Percentiles rank a stretch among this genome's conserved stretches.
phyloP scores from a whole-genome alignment of 2,329 filamentous ascomycete genomes.

The Calonectria pteridis region DNA sequence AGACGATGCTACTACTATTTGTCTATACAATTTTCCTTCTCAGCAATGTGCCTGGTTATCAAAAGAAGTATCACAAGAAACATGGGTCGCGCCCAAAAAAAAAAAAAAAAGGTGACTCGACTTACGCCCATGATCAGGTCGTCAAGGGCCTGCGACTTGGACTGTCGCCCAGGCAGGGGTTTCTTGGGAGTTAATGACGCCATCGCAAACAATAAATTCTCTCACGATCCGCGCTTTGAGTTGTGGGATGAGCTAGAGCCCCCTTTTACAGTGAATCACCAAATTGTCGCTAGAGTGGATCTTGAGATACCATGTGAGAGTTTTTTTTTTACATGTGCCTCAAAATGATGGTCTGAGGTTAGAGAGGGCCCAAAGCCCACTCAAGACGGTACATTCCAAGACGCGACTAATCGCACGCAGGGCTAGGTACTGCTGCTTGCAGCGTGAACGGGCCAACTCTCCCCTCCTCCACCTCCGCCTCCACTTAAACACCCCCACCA shows the following conservation, averaged over 20 bases:
- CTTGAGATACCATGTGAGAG: conserved; percentile 12
- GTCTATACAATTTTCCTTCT: conserved; percentile 64
- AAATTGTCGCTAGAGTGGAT: background rate
- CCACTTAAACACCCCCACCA: conserved; percentile 33
- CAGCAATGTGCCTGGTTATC: conserved; percentile 19
- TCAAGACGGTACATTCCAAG: conserved; percentile 13
- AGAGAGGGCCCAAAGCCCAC: conserved; percentile 20
- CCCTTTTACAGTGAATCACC: background rate
- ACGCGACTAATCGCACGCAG: conserved; percentile 3
- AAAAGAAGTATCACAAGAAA: background rate
- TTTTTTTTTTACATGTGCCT: conserved; percentile 18
- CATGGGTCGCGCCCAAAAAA: background rate
- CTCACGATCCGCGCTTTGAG: background rate
- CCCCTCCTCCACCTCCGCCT: conserved; percentile 24
- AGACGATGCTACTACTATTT: conserved; percentile 92
- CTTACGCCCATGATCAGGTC: conserved; percentile 69
- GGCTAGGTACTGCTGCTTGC: conserved; percentile 12
- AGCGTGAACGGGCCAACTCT: conserved; percentile 3
- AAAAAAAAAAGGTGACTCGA: conserved; percentile 17
- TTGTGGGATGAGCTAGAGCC: background rate
- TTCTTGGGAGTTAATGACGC: conserved; percentile 26
- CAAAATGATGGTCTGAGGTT: conserved; percentile 16
- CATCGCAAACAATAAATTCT: conserved; percentile 24
- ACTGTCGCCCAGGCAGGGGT: conserved; percentile 20
- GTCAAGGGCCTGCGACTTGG: conserved; percentile 54